Evolutionary conservation across 1,139 yeast species (phyloP).

Genomic region (Pichia sorboxylosa): DNA sequence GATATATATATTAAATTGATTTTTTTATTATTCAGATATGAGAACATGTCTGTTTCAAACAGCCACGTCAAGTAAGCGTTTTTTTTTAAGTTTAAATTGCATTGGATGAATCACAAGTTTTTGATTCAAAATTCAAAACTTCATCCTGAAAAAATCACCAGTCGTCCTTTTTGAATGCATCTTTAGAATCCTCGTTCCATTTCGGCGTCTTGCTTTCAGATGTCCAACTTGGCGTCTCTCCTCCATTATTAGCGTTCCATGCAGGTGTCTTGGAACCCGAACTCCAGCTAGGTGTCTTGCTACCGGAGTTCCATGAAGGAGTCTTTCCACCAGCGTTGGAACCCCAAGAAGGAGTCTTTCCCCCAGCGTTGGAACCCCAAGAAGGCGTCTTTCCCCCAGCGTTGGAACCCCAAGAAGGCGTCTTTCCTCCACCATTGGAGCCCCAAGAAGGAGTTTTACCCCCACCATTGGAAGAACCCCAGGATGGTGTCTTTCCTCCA

Average conservation of each 20-base stretch:
- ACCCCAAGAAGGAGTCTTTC: constrained; percentile 26
- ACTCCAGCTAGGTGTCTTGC: constrained; percentile 33
- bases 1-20: too few relatives aligned
- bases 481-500: constrained; percentile 1
- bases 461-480: constrained; percentile 5
- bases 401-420: constrained; percentile 35
- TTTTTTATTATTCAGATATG: too few relatives aligned
- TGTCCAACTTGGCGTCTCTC: constrained; percentile 20
- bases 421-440: constrained; percentile 24
- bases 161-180: too few relatives aligned
- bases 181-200: too few relatives aligned
- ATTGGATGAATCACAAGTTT: too few relatives aligned
- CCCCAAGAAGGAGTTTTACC: constrained; percentile 19
- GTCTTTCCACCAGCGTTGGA: constrained; percentile 32
- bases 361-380: constrained; percentile 10
- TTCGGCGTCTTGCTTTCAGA: constrained; percentile 15
- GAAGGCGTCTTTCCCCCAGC: constrained; percentile 20
- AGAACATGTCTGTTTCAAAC: too few relatives aligned
- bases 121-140: too few relatives aligned
- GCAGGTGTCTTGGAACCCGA: constrained; percentile 33
- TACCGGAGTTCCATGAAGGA: constrained; percentile 23
- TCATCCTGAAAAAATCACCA: too few relatives aligned
- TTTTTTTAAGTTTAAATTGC: too few relatives aligned
- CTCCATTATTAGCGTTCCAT: constrained; percentile 38
- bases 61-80: too few relatives aligned